These are phyloP conservation scores for Gloeopeniophorella convolvens DNA, from an alignment of 768 basidiomycete genomes.

Conservation along the genomic window DNA sequence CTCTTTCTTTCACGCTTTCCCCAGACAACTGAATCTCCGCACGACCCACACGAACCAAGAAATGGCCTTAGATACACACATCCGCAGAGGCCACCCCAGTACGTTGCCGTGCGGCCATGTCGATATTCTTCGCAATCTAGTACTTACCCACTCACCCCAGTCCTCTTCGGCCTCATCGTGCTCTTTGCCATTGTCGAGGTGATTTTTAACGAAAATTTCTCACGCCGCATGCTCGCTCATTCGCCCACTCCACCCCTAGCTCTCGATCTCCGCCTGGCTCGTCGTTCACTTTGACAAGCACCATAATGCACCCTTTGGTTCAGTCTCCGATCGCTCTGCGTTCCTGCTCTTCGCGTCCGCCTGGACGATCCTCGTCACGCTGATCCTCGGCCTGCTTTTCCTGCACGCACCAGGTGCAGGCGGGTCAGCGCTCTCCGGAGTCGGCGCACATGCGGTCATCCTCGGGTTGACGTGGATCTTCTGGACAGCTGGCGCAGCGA, in stretches of 20 bases:
- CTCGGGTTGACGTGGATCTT: constrained; percentile 67
- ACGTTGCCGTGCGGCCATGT: too few relatives aligned
- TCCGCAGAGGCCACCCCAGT: constrained; percentile 55
- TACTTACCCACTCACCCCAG: constrained; percentile 25
- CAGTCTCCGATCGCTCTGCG: constrained; percentile 54
- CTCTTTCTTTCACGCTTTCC: too few relatives aligned
- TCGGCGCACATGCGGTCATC: constrained; percentile 56
- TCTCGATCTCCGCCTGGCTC: constrained; percentile 68
- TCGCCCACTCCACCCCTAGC: constrained; percentile 30
- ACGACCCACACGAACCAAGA: too few relatives aligned
- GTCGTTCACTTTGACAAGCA: constrained; percentile 50
- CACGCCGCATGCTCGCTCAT: not conserved
- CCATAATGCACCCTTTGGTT: constrained; percentile 41
- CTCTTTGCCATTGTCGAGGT: constrained; percentile 67
- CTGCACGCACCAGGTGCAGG: constrained; percentile 40
- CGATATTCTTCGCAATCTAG: not conserved
- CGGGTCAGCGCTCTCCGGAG: constrained; percentile 48
- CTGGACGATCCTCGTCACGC: constrained; percentile 60
- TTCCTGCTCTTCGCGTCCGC: constrained; percentile 65
- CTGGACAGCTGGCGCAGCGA: constrained; percentile 69
- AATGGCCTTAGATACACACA: constrained; percentile 36
- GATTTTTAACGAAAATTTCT: constrained; percentile 8
- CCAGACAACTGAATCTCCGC: too few relatives aligned
- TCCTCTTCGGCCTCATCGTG: constrained; percentile 48
- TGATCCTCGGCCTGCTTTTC: constrained; percentile 50